phyloP scores from a whole-genome alignment of 805 yeast genomes.

The Schizosaccharomyces japonicus region DNA sequence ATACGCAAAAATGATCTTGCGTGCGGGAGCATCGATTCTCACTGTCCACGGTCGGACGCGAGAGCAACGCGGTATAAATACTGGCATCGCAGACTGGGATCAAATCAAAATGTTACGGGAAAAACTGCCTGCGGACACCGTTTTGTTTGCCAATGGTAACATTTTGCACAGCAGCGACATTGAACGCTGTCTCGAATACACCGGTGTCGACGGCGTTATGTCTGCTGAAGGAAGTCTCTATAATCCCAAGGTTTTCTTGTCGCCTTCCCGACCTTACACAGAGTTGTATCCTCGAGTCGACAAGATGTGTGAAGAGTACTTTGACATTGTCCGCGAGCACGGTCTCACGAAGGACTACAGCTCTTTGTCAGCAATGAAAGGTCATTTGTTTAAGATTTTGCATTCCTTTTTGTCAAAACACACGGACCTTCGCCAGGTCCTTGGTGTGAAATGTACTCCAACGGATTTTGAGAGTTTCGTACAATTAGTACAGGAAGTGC shows the following conservation, averaged over 20 bases:
- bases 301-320: constrained; percentile 57
- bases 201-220: constrained; percentile 79
- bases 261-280: constrained; percentile 24
- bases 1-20: constrained; percentile 70
- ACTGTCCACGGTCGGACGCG: constrained; percentile 91
- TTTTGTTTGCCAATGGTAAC: constrained; percentile 85
- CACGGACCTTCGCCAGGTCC: background rate
- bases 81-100: constrained; percentile 90
- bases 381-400: constrained; percentile 1
- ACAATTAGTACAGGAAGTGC: background rate
- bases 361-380: background rate
- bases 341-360: background rate
- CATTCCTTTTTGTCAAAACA: background rate
- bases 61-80: constrained; percentile 90
- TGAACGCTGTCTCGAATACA: constrained; percentile 35
- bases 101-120: constrained; percentile 51
- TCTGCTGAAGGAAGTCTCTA: constrained; percentile 86
- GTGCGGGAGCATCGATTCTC: constrained; percentile 85
- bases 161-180: constrained; percentile 75
- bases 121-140: constrained; percentile 57
- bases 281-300: constrained; percentile 71
- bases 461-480: constrained; percentile 1
- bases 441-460: background rate
- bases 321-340: constrained; percentile 36
- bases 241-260: constrained; percentile 67